These are phyloP conservation scores for Rhododendron henanense DNA, from an alignment of 148 eudicot species.

Conservation along the genomic window DNA sequence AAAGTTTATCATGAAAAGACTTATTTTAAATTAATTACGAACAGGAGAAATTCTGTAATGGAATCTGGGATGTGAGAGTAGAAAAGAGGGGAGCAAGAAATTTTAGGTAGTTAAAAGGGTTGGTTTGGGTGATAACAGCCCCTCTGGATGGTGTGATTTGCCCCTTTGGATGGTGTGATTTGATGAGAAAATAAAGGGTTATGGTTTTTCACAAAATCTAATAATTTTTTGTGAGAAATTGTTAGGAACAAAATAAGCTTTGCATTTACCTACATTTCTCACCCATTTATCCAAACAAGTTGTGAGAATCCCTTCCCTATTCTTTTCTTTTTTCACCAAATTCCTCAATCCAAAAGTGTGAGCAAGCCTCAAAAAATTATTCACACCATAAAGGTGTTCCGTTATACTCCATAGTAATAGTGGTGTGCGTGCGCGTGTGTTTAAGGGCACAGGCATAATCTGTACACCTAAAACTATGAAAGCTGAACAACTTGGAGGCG, in stretches of 20 bases:
- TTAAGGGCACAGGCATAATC: background rate
- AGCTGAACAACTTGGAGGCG: background rate
- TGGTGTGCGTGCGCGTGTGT: background rate
- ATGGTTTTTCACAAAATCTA: background rate
- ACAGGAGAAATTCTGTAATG: too few species aligned
- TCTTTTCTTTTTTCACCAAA: too few species aligned
- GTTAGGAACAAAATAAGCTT: background rate
- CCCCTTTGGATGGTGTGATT: background rate
- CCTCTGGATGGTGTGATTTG: too few species aligned
- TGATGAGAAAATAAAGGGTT: background rate
- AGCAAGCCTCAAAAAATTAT: background rate
- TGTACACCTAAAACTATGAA: background rate
- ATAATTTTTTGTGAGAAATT: background rate
- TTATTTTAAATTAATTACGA: too few species aligned
- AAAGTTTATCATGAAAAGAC: too few species aligned
- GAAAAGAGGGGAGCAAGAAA: background rate
- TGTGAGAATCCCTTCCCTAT: too few species aligned
- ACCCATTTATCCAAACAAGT: background rate
- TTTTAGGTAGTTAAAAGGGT: too few species aligned
- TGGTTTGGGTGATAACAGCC: too few species aligned
- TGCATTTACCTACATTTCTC: background rate
- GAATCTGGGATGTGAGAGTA: too few species aligned
- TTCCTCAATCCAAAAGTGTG: background rate
- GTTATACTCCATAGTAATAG: background rate
- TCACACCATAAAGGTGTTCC: background rate